These are phyloP conservation scores for Blastocystis sp. DNA, from an alignment of 352 stramenopile genomes.

Conservation along the genomic window DNA sequence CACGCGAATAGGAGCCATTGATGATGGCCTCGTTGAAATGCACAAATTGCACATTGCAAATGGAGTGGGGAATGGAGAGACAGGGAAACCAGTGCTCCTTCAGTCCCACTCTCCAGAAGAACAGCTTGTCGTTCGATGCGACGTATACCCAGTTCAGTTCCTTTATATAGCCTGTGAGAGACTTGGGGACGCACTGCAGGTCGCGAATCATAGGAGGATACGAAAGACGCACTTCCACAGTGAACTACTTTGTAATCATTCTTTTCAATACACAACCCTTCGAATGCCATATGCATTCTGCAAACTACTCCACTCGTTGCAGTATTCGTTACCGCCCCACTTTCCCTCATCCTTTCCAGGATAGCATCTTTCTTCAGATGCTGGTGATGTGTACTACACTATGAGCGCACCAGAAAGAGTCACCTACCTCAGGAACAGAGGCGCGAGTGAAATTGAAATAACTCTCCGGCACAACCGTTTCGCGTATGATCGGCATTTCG, in stretches of 20 bases:
- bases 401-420: too few relatives aligned
- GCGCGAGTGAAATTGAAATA: neutral
- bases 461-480: conserved; percentile 27
- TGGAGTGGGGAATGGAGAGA: neutral
- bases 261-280: neutral
- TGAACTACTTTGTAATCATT: neutral
- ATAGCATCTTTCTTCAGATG: too few relatives aligned
- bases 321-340: neutral
- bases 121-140: conserved; percentile 29
- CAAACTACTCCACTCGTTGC: neutral
- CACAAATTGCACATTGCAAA: neutral
- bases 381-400: too few relatives aligned
- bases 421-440: neutral
- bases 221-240: neutral
- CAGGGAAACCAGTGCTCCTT: conserved; percentile 36
- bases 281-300: neutral
- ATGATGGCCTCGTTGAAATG: neutral
- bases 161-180: conserved; percentile 34
- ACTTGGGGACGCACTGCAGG: neutral
- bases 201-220: conserved; percentile 51
- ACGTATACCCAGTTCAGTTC: conserved; percentile 44
- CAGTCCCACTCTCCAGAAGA: conserved; percentile 30
- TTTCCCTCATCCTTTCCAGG: neutral
- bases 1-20: neutral
- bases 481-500: conserved; percentile 18